Evolutionary conservation across 306 rosid species (phyloP).

Genomic region (Cicer yamashitae): DNA sequence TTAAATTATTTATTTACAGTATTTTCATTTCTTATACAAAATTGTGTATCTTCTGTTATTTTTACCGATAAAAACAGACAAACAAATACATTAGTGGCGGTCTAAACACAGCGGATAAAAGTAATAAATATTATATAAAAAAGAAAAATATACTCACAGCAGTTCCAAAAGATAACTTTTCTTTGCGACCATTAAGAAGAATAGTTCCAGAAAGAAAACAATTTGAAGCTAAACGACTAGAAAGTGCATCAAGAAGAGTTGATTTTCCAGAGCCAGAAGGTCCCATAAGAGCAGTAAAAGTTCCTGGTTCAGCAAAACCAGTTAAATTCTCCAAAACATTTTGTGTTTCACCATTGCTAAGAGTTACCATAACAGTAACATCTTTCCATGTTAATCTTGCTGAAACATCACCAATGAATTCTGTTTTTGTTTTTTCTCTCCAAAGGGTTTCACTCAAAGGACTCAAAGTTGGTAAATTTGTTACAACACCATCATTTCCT

Average conservation of each 20-base stretch:
- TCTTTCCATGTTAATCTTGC: conserved; percentile 98
- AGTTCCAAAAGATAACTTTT: conserved; percentile 91
- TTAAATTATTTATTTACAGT: no score
- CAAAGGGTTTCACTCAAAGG: conserved; percentile 94
- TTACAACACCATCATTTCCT: conserved; percentile 50
- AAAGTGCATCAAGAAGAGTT: conserved; percentile 90
- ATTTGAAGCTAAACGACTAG: conserved; percentile 93
- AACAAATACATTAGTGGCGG: no score
- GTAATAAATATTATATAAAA: no score
- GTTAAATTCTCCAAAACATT: conserved; percentile 82
- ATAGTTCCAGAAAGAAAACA: conserved; percentile 84
- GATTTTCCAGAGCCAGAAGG: conserved; percentile 99
- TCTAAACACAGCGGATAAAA: no score
- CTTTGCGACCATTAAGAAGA: conserved; percentile 91
- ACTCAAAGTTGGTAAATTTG: conserved; percentile 58
- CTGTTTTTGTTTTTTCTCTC: conserved; percentile 73
- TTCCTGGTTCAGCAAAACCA: conserved; percentile 97
- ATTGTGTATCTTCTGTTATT: no score
- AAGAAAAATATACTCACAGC: conserved; percentile 62
- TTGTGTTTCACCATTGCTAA: conserved; percentile 79
- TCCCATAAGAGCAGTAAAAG: conserved; percentile 92
- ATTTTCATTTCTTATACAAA: no score
- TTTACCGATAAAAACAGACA: no score
- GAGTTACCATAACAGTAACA: conserved; percentile 87
- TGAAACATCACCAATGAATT: conserved; percentile 79